These are phyloP conservation scores for Pythium periplocum DNA, from an alignment of 352 stramenopile species.

Conservation along the genomic window DNA sequence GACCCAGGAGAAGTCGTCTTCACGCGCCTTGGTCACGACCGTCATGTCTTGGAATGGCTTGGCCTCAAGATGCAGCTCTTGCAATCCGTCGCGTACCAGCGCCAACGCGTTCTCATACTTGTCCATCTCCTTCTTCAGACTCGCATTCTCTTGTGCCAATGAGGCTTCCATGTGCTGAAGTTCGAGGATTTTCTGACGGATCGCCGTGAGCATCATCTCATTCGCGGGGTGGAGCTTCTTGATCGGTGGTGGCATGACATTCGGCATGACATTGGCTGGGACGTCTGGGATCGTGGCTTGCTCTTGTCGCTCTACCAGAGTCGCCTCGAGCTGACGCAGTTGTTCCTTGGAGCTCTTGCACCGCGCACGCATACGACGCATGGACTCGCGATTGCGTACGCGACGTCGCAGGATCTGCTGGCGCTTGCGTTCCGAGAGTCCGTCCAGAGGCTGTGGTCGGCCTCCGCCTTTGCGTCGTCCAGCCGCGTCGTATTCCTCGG, in stretches of 20 bases:
- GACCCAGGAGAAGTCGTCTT: slow-evolving; percentile 17
- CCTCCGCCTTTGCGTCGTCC: slow-evolving; percentile 6
- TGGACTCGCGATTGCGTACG: slow-evolving; percentile 26
- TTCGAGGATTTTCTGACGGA: slow-evolving; percentile 5
- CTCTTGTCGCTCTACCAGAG: neutral
- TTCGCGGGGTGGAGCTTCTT: neutral
- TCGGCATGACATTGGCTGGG: neutral
- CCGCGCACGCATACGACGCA: slow-evolving; percentile 23
- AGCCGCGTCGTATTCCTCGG: neutral
- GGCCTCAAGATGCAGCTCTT: slow-evolving; percentile 2
- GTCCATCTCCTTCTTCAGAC: slow-evolving; percentile 10
- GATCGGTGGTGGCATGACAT: neutral
- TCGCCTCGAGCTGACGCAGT: slow-evolving; percentile 9
- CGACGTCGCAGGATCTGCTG: slow-evolving; percentile 18
- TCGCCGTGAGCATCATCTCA: neutral
- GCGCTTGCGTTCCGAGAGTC: slow-evolving; percentile 8
- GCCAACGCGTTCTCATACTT: slow-evolving; percentile 15
- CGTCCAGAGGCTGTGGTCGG: slow-evolving; percentile 13
- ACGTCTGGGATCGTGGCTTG: neutral
- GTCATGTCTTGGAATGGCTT: too few species aligned
- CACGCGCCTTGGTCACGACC: neutral
- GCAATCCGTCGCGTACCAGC: slow-evolving; percentile 3
- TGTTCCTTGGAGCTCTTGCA: slow-evolving; percentile 20
- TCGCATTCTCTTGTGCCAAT: slow-evolving; percentile 11
- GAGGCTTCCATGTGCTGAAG: slow-evolving; percentile 7